Evolutionary conservation across 2,329 filamentous ascomycete species (phyloP).

Genomic region (Torrubiella hemipterigena): DNA sequence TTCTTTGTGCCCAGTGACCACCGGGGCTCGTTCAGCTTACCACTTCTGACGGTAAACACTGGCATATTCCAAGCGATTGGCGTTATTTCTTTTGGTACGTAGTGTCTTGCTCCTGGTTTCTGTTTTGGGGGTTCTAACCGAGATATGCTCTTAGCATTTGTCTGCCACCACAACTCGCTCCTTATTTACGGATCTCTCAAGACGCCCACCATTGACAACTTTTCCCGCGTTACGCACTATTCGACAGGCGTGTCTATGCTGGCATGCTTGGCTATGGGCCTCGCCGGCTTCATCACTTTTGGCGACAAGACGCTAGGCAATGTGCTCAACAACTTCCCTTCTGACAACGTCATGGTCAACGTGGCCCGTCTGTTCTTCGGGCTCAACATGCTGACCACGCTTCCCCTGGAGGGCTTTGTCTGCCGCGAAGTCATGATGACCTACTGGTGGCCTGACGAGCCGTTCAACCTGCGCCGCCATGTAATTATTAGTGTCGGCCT

Average conservation of each 20-base stretch:
- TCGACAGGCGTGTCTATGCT: conserved; percentile 81
- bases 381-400: conserved; percentile 95
- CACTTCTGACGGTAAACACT: conserved; percentile 65
- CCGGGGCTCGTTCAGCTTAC: conserved; percentile 57
- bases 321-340: conserved; percentile 93
- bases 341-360: conserved; percentile 86
- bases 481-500: conserved; percentile 75
- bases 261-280: conserved; percentile 81
- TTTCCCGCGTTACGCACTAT: conserved; percentile 85
- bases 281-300: conserved; percentile 85
- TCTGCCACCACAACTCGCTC: conserved; percentile 86
- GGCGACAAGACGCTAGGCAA: conserved; percentile 88
- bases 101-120: conserved; percentile 2
- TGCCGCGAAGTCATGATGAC: conserved; percentile 94
- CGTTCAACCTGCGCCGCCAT: conserved; percentile 75
- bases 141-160: conserved; percentile 34
- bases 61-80: conserved; percentile 94
- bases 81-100: conserved; percentile 91
- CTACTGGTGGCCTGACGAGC: conserved; percentile 58
- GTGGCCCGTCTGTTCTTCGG: conserved; percentile 91
- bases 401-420: conserved; percentile 94
- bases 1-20: conserved; percentile 59
- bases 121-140: background rate
- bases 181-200: conserved; percentile 93
- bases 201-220: conserved; percentile 91